A percentile compares a stretch with the other conserved stretches of the same genome.
phyloP scores from a whole-genome alignment of 345 rosid species.

The Populus deltoides region DNA sequence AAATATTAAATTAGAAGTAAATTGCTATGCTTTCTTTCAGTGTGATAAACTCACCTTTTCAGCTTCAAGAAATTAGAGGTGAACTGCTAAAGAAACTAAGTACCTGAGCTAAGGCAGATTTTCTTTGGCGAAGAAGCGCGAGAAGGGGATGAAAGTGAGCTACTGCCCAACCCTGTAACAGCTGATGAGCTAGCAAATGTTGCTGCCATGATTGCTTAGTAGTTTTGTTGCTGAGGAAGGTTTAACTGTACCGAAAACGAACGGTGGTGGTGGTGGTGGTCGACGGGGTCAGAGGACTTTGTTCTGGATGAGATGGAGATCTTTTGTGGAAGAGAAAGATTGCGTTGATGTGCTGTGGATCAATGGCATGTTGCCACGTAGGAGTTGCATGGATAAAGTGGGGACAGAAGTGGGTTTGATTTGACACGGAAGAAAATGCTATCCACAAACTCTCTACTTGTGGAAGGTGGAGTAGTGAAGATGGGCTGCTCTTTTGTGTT shows the following conservation, averaged over 20 bases:
- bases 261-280: not conserved
- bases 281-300: not conserved
- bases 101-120: conserved; percentile 58
- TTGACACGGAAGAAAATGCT: not conserved
- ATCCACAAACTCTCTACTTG: not conserved
- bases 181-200: conserved; percentile 50
- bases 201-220: conserved; percentile 51
- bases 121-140: conserved; percentile 18
- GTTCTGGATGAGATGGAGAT: conserved; percentile 21
- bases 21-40: too few species aligned
- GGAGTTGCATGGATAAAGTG: conserved; percentile 51
- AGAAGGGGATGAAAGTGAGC: conserved; percentile 37
- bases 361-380: conserved; percentile 65
- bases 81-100: not conserved
- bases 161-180: conserved; percentile 63
- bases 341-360: conserved; percentile 32
- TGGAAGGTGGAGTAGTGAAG: not conserved
- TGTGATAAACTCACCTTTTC: not conserved
- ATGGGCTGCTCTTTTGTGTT: not conserved
- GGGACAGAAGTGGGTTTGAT: conserved; percentile 8
- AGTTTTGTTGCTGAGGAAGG: not conserved
- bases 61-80: not conserved
- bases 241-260: not conserved
- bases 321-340: conserved; percentile 53
- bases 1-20: too few species aligned